Evolutionary conservation across 805 yeast species (phyloP).

Genomic region (Metschnikowia dekortorum): DNA sequence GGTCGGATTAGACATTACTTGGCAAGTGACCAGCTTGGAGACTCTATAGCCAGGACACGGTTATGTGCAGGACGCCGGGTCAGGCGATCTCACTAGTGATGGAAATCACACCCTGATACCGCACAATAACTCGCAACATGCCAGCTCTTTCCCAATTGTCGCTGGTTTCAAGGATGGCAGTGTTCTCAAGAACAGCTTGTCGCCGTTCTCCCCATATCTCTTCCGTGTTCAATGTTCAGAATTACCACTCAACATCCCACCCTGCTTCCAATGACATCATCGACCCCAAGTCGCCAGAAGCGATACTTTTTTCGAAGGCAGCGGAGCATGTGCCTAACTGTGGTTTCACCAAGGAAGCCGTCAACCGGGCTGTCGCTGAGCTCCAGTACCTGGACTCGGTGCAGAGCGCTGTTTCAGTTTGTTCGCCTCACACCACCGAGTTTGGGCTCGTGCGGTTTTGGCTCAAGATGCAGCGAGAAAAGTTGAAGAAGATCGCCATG

Average conservation of each 20-base stretch:
- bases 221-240: neutral
- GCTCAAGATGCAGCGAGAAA: conserved; percentile 42
- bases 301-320: conserved; percentile 36
- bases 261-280: conserved; percentile 32
- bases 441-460: conserved; percentile 52
- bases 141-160: neutral
- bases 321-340: conserved; percentile 42
- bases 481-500: conserved; percentile 27
- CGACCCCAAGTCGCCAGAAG: conserved; percentile 32
- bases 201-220: neutral
- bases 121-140: neutral
- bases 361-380: conserved; percentile 46
- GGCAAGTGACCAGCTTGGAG: too few relatives aligned
- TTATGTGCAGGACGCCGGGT: neutral
- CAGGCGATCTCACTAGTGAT: neutral
- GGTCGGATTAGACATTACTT: too few relatives aligned
- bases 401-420: conserved; percentile 35
- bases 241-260: conserved; percentile 36
- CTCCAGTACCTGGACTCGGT: conserved; percentile 51
- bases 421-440: conserved; percentile 27
- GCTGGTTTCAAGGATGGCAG: neutral
- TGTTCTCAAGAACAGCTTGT: neutral
- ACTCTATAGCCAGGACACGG: neutral
- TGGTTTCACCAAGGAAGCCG: conserved; percentile 49
- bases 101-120: neutral